These are phyloP conservation scores for Aureobasidium subglaciale DNA, from an alignment of 2,329 filamentous ascomycete genomes.

Conservation along the genomic window DNA sequence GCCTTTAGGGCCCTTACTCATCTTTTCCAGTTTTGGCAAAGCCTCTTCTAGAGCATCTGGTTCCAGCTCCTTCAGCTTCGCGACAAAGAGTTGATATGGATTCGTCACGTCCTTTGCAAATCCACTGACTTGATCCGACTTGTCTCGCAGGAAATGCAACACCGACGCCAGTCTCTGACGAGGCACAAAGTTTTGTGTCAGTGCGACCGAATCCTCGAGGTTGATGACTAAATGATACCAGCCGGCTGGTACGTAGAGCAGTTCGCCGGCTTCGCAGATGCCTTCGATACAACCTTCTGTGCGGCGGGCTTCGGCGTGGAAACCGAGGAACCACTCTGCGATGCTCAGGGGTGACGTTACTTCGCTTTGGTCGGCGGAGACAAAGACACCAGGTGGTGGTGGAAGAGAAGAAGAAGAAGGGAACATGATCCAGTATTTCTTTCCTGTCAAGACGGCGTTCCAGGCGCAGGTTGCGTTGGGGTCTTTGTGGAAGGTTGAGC, in stretches of 20 bases:
- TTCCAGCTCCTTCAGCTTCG: constrained; percentile 55
- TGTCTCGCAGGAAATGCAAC: constrained; percentile 72
- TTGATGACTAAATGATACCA: constrained; percentile 98
- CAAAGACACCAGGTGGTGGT: constrained; percentile 79
- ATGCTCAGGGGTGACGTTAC: constrained; percentile 92
- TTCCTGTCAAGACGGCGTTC: constrained; percentile 85
- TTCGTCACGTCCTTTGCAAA: constrained; percentile 66
- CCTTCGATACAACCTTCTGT: constrained; percentile 76
- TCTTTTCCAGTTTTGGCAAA: constrained; percentile 57
- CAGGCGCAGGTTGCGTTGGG: constrained; percentile 70
- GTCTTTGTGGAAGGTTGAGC: constrained; percentile 90
- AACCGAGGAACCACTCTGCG: constrained; percentile 89
- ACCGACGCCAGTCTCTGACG: constrained; percentile 64
- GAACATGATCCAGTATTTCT: constrained; percentile 99
- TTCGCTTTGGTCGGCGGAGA: constrained; percentile 82
- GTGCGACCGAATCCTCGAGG: constrained; percentile 70
- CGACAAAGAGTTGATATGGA: constrained; percentile 68
- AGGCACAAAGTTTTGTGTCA: constrained; percentile 95
- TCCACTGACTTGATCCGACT: constrained; percentile 78
- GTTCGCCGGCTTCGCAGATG: constrained; percentile 74
- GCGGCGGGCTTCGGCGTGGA: constrained; percentile 73
- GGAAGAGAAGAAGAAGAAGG: constrained; percentile 57
- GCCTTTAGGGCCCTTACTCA: constrained; percentile 60
- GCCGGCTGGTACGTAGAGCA: constrained; percentile 84
- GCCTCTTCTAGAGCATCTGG: constrained; percentile 63